Evolutionary conservation across 1,284 basidiomycete species (phyloP), one percentile per base, ranked within the genome.

Genomic region (Sporisorium iseilematis-ciliati): DNA sequence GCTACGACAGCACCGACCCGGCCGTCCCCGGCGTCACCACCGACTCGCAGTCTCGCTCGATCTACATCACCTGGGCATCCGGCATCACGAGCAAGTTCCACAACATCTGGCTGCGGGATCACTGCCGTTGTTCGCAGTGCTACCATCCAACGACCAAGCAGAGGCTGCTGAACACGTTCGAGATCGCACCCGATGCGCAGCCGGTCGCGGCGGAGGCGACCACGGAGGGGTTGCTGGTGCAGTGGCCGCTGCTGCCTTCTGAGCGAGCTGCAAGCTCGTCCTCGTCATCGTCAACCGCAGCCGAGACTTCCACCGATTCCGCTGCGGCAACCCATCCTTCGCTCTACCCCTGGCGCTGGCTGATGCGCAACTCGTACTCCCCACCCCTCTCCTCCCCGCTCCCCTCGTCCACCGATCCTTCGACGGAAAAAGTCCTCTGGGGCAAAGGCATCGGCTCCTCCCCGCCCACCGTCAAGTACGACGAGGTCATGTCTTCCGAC

Each of bases 91-190:
- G 64, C 61, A 58, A 61, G 23, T 78, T 72, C 82, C 90, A 92
- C 83, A 88, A 91, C 81, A 87, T 91, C 48, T 93, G 91, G 89
- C 86, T 93, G 25, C 87, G 91, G 12, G 92, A 93, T 83, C 95
- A 98, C 82, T 99, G 96, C 83, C 89, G 95, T 35, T 97, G 95
- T 85, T 86, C 91, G 0, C 86, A 90, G 53, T 97, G 95, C 86
- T 96, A 93, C 83, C 96, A 98, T 86, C 87, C 91, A 0, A 86
- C 91, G 65, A 98, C 96, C 10, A 96, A 94, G 84, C 96, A 98
- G 85, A 89, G 96, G 11, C 86, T 97, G 12, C 88, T 95, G 53
- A 91, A 94, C 80, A 94, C 95, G 0, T 93, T 92, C 69, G 90
- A 95, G 93, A 92, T 97, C 52, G 91, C 93, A 0, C 85, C 87